Conservation (phyloP, 202 grass and related monocot species). For the Zoysia matrella region DNA sequence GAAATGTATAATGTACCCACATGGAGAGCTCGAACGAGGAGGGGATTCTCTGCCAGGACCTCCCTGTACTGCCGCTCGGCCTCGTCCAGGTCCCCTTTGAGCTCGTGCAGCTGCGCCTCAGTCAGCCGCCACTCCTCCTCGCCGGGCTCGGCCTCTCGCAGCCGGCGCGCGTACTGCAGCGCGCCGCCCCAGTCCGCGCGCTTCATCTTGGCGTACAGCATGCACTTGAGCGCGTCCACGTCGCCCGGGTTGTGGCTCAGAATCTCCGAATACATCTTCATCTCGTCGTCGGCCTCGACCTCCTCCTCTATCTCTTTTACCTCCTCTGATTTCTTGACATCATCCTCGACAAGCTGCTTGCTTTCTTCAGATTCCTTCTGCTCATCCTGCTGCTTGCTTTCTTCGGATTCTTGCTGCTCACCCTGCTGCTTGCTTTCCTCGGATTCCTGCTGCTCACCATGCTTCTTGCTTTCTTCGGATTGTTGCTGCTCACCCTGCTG, state of each 20-base stretch:
- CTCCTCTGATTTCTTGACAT: slow-evolving; percentile 39
- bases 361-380: too few species aligned
- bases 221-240: slow-evolving; percentile 73
- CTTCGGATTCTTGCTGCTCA: too few species aligned
- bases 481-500: too few species aligned
- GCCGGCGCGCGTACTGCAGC: slow-evolving; percentile 52
- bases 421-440: too few species aligned
- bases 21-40: slow-evolving; percentile 82
- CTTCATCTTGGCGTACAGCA: slow-evolving; percentile 75
- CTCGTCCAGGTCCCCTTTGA: slow-evolving; percentile 60
- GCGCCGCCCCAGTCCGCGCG: slow-evolving; percentile 65
- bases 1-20: slow-evolving; percentile 47
- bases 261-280: slow-evolving; percentile 67
- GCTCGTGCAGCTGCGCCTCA: slow-evolving; percentile 76
- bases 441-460: too few species aligned
- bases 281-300: slow-evolving; percentile 46
- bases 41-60: slow-evolving; percentile 70
- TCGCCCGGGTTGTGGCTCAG: slow-evolving; percentile 62
- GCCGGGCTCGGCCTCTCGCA: slow-evolving; percentile 64
- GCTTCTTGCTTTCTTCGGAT: too few species aligned
- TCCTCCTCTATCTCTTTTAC: slow-evolving; percentile 20
- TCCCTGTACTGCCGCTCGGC: slow-evolving; percentile 75
- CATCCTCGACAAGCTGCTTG: not conserved
- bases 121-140: slow-evolving; percentile 86
- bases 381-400: too few species aligned